Conservation (phyloP, 371 early-diverging fungal species). For the Phascolomyces articulosus region DNA sequence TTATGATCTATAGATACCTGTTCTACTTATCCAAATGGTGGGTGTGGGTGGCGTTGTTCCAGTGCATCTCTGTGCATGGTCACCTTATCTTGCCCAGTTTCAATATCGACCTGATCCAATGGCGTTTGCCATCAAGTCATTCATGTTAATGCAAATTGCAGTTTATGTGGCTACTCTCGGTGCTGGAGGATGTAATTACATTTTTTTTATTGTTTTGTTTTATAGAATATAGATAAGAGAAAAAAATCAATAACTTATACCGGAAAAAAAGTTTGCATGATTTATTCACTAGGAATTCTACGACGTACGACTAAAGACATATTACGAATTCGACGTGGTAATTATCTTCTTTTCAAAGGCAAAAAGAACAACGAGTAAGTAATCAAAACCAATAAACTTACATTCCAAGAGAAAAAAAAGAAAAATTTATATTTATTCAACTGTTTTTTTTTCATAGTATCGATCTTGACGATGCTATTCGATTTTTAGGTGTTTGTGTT, state of each 20-base stretch:
- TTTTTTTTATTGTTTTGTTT: not conserved
- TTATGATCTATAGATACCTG: constrained; percentile 41
- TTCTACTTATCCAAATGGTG: constrained; percentile 40
- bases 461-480: constrained; percentile 52
- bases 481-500: constrained; percentile 47
- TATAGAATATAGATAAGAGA: no score
- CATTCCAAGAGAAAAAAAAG: no score
- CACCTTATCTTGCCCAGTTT: constrained; percentile 40
- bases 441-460: constrained; percentile 23
- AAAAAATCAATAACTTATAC: no score
- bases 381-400: no score
- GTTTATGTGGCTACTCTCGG: constrained; percentile 41
- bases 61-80: constrained; percentile 39
- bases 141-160: constrained; percentile 36
- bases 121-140: constrained; percentile 37
- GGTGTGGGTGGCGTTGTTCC: constrained; percentile 51
- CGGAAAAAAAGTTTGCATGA: constrained; percentile 26
- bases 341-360: constrained; percentile 50
- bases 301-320: constrained; percentile 51
- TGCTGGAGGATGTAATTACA: constrained; percentile 38
- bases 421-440: not conserved
- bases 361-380: constrained; percentile 45
- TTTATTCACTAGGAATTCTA: constrained; percentile 47
- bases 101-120: constrained; percentile 42
- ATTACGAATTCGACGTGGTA: constrained; percentile 36